These are phyloP conservation scores for Chlorella sp. DNA, from an alignment of 139 green algal genomes.

Conservation along the genomic window DNA sequence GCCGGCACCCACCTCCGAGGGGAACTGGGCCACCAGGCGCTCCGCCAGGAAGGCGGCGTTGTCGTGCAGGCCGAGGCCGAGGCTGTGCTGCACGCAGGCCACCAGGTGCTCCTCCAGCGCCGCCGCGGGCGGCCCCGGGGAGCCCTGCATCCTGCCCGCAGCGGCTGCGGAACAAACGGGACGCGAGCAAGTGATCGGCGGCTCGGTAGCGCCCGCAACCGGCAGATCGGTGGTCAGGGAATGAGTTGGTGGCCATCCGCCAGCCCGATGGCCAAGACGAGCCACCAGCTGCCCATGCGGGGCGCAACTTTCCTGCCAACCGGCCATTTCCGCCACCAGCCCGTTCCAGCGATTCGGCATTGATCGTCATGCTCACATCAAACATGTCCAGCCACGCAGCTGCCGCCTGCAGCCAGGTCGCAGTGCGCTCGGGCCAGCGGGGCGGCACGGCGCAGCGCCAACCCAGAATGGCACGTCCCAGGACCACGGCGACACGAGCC, in stretches of 20 bases:
- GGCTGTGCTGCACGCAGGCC: conserved; percentile 63
- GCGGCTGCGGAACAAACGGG: neutral
- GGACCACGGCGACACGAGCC: neutral
- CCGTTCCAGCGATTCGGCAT: too few species aligned
- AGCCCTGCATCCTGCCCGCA: neutral
- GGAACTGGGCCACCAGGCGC: conserved; percentile 74
- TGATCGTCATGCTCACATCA: too few species aligned
- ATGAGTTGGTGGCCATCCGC: neutral
- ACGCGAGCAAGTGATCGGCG: neutral
- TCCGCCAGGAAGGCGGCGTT: conserved; percentile 90
- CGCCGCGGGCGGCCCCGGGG: neutral
- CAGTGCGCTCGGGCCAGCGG: too few species aligned
- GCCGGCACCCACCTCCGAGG: conserved; percentile 60
- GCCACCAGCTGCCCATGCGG: neutral
- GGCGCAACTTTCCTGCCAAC: too few species aligned
- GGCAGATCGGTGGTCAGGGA: neutral
- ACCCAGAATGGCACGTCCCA: neutral
- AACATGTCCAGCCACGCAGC: too few species aligned
- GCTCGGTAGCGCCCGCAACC: too few species aligned
- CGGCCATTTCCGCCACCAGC: too few species aligned
- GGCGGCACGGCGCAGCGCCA: neutral
- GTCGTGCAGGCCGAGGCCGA: conserved; percentile 72
- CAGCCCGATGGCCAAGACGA: too few species aligned
- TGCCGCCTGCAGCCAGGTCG: neutral
- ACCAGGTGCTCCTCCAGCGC: conserved; percentile 55